phyloP scores from a whole-genome alignment of 164 flowering plant genomes.

The Tinospora cordifolia region DNA sequence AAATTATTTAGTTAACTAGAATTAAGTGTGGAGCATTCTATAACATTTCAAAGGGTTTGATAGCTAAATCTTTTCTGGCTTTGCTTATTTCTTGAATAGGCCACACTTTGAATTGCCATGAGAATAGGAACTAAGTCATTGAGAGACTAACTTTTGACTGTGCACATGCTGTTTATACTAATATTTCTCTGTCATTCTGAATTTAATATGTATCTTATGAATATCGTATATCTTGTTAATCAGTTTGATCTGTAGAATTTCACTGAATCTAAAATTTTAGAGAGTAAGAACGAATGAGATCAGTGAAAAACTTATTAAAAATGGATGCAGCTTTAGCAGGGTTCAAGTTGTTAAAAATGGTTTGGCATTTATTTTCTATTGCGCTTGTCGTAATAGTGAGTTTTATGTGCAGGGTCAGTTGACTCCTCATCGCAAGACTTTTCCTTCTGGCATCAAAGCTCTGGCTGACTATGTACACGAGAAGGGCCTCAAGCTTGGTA shows the following conservation, averaged over 20 bases:
- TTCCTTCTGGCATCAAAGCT: conserved; percentile 91
- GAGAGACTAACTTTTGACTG: not conserved
- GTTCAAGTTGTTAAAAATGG: not conserved
- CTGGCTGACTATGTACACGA: conserved; percentile 85
- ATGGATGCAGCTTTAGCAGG: not conserved
- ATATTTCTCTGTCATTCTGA: not conserved
- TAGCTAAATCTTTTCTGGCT: not conserved
- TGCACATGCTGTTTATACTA: not conserved
- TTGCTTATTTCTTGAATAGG: not conserved
- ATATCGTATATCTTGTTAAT: too few species aligned
- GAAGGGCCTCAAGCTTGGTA: conserved; percentile 91
- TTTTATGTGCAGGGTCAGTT: conserved; percentile 56
- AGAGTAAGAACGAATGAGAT: too few species aligned
- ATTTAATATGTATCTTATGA: too few species aligned
- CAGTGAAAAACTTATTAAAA: not conserved
- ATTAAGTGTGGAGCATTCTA: not conserved
- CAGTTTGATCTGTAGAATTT: too few species aligned
- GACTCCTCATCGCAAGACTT: conserved; percentile 61
- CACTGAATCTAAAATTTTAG: too few species aligned
- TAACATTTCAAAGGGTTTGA: not conserved
- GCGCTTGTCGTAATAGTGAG: not conserved
- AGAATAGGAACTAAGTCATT: not conserved
- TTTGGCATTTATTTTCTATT: not conserved
- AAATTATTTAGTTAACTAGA: not conserved
- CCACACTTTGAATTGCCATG: not conserved